Percentiles rank a stretch among this genome's conserved stretches.
These are phyloP conservation scores for Lathyrus sativus DNA, from an alignment of 306 rosid genomes.

Conservation along the genomic window DNA sequence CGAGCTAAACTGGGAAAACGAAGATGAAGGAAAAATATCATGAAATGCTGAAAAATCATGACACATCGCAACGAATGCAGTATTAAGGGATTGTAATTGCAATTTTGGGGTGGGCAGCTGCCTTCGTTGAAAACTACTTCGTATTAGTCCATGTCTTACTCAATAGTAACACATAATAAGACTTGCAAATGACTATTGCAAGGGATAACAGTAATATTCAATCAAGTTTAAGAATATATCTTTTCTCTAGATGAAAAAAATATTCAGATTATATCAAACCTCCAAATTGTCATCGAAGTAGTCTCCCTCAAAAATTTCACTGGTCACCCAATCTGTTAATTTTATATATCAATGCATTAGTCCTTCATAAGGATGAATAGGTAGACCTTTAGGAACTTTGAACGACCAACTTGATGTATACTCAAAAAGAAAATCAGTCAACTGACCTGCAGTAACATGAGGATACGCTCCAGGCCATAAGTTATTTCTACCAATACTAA, in stretches of 20 bases:
- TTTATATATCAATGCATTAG: no score
- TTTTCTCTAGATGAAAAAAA: no score
- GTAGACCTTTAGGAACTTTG: no score
- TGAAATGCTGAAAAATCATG: conserved; percentile 22
- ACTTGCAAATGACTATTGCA: background rate
- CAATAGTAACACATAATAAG: background rate
- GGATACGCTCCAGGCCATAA: no score
- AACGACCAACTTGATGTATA: background rate
- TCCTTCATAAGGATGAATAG: no score
- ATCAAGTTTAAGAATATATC: conserved; percentile 16
- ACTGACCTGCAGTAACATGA: no score
- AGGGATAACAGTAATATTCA: conserved; percentile 16
- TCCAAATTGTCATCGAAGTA: conserved; percentile 3
- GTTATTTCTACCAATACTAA: conserved; percentile 93
- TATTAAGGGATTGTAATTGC: no score
- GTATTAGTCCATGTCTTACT: background rate
- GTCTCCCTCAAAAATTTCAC: no score
- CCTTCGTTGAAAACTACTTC: background rate
- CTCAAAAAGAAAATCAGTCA: no score
- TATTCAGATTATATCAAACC: conserved; percentile 4
- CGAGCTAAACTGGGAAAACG: conserved; percentile 82
- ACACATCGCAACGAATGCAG: background rate
- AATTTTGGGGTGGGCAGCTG: background rate
- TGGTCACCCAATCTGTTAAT: no score
- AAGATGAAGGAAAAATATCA: conserved; percentile 24